Conservation (phyloP, 2,329 filamentous ascomycete species). For the Trichoderma atrobrunneum region DNA sequence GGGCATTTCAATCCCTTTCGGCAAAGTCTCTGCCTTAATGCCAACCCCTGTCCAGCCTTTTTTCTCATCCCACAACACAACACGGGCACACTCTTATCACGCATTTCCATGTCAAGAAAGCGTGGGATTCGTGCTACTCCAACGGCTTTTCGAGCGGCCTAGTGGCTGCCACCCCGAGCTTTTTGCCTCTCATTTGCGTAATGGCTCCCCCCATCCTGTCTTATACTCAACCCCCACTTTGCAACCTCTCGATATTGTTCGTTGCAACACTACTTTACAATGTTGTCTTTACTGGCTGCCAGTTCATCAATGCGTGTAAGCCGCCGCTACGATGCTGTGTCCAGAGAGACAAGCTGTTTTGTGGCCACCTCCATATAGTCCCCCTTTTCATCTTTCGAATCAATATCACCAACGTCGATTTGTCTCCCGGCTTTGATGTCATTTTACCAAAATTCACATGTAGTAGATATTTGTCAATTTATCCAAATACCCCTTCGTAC, state of each 20-base stretch:
- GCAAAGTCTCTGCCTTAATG: not conserved
- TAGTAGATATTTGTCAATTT: not conserved
- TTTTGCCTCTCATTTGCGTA: not conserved
- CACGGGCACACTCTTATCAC: not conserved
- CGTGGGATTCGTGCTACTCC: not conserved
- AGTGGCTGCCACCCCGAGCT: not conserved
- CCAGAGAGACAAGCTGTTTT: not conserved
- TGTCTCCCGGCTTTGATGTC: not conserved
- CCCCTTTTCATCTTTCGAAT: not conserved
- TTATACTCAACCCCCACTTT: not conserved
- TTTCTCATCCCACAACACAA: not conserved
- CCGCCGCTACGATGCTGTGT: not conserved
- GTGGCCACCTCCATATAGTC: not conserved
- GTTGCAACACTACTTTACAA: not conserved
- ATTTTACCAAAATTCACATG: not conserved
- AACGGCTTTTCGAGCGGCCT: not conserved
- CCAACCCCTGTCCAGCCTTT: slow-evolving; percentile 3
- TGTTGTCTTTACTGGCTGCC: not conserved
- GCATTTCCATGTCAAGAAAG: not conserved
- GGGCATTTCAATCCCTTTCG: not conserved
- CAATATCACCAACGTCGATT: not conserved
- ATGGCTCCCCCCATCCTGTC: not conserved
- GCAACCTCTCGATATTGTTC: not conserved
- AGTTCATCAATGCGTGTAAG: not conserved
- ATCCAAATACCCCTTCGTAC: not conserved